Percentiles rank a stretch among this genome's conserved stretches.
Evolutionary conservation across 306 rosid species (phyloP).

Genomic region (Citrullus colocynthis): DNA sequence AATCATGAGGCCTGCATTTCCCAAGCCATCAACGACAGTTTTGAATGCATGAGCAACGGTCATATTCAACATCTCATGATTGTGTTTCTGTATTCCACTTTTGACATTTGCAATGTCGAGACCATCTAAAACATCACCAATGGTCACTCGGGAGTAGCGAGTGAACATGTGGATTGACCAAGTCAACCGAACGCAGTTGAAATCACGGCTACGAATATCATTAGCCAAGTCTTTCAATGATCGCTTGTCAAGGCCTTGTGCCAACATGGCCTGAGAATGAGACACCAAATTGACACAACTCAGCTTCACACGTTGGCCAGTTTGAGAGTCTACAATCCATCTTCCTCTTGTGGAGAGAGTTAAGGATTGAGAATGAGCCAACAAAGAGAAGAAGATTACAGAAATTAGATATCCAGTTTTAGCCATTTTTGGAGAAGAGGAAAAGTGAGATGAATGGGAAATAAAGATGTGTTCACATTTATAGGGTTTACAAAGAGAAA

Average conservation of each 20-base stretch:
- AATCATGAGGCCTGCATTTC: conserved; percentile 22
- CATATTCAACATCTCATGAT: conserved; percentile 20
- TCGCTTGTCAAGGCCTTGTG: conserved; percentile 34
- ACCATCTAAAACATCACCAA: neutral
- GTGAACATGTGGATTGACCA: conserved; percentile 46
- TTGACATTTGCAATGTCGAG: conserved; percentile 12
- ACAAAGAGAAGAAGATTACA: neutral
- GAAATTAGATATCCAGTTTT: neutral
- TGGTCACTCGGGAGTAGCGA: neutral
- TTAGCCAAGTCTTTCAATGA: conserved; percentile 21
- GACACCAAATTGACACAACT: conserved; percentile 25
- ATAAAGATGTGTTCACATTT: neutral
- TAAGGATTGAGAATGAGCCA: conserved; percentile 11
- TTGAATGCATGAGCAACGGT: conserved; percentile 24
- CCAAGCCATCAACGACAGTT: conserved; percentile 20
- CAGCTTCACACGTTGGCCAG: conserved; percentile 25
- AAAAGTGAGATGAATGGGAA: neutral
- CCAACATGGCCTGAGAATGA: conserved; percentile 32
- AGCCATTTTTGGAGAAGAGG: neutral
- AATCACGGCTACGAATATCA: neutral
- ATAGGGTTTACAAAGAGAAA: neutral
- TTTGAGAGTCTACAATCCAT: conserved; percentile 34
- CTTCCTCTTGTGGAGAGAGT: conserved; percentile 28
- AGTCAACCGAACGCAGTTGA: conserved; percentile 39
- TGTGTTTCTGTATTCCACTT: conserved; percentile 15